phyloP scores from a whole-genome alignment of 495 filamentous ascomycete species.

The Neurospora sp. region DNA sequence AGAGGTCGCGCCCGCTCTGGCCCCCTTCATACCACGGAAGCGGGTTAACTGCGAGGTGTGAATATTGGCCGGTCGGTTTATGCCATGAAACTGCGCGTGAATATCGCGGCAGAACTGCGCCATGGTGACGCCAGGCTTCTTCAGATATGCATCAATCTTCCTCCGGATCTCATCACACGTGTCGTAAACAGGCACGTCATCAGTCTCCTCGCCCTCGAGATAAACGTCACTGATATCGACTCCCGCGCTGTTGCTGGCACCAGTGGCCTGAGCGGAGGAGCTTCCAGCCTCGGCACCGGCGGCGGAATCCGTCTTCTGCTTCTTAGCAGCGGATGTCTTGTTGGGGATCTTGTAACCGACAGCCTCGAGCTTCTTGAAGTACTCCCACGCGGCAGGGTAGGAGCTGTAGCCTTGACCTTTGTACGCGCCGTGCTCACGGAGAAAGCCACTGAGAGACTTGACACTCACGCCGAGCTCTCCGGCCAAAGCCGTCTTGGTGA shows the following conservation, averaged over 20 bases:
- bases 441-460: constrained; percentile 26
- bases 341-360: constrained; percentile 18
- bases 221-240: constrained; percentile 28
- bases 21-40: constrained; percentile 42
- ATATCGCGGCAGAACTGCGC: constrained; percentile 44
- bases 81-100: constrained; percentile 17
- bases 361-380: constrained; percentile 25
- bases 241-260: constrained; percentile 2
- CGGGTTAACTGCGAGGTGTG: constrained; percentile 26
- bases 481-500: constrained; percentile 38
- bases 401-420: constrained; percentile 19
- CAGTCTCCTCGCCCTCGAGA: constrained; percentile 32
- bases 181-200: constrained; percentile 39
- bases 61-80: constrained; percentile 15
- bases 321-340: constrained; percentile 12
- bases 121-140: constrained; percentile 37
- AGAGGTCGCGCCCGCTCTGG: constrained; percentile 29
- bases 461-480: constrained; percentile 26
- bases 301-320: constrained; percentile 13
- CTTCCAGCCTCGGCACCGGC: constrained; percentile 2
- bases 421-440: constrained; percentile 23
- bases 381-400: constrained; percentile 23
- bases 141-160: constrained; percentile 45
- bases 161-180: constrained; percentile 47
- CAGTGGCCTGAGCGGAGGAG: background rate